These are phyloP conservation scores for Candida dendrica DNA, from an alignment of 805 yeast species.

Conservation along the genomic window DNA sequence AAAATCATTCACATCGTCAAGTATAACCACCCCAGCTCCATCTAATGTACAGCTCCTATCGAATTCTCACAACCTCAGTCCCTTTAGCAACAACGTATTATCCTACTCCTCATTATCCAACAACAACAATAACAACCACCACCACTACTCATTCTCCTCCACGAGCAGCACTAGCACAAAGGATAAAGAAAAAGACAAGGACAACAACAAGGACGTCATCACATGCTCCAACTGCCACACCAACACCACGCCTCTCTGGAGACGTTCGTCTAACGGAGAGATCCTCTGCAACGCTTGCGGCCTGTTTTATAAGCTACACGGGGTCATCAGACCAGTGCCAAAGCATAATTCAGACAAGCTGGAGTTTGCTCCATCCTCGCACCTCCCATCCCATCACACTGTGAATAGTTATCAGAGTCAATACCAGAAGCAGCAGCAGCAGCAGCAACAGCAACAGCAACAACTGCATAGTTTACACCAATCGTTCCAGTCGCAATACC, in stretches of 20 bases:
- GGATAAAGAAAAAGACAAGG: background rate
- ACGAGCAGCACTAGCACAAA: conserved; percentile 1
- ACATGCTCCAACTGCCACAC: conserved; percentile 84
- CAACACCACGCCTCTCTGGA: conserved; percentile 89
- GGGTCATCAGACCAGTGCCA: conserved; percentile 72
- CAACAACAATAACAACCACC: too few relatives aligned
- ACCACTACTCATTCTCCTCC: background rate
- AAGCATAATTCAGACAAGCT: background rate
- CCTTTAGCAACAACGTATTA: background rate
- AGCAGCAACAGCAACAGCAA: too few relatives aligned
- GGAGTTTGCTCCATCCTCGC: background rate
- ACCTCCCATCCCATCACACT: too few relatives aligned
- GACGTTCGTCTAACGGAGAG: conserved; percentile 83
- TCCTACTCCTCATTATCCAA: background rate
- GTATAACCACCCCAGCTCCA: background rate
- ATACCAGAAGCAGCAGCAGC: too few relatives aligned
- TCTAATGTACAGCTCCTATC: background rate
- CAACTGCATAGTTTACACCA: too few relatives aligned
- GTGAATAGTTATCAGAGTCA: too few relatives aligned
- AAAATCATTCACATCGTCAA: background rate
- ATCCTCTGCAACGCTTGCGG: conserved; percentile 97
- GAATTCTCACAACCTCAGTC: too few relatives aligned
- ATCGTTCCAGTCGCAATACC: too few relatives aligned
- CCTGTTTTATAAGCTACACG: conserved; percentile 82
- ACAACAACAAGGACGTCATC: background rate